Base-by-base conservation (phyloP, 345 rosid genomes). In the Noccaea bulbosa region DNA sequence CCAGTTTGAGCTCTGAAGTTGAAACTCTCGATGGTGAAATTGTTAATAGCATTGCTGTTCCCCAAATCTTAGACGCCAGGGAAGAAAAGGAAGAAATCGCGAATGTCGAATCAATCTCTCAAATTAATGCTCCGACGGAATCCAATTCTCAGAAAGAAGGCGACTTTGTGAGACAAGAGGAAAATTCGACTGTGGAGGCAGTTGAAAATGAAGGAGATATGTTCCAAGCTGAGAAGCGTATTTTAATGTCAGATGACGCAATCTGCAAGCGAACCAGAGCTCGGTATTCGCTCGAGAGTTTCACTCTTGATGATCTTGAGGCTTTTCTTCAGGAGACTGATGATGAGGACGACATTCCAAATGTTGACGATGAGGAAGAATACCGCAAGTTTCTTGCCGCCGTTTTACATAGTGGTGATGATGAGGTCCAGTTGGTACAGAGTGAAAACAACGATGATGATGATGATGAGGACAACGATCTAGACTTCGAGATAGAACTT, bases 301-400 rank as follows among this genome's bases (percentile, higher is more conserved):
- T 88, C 76, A 89, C 92, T 4, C 96, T 94, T 11, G 96, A 94
- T 81, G 99, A 94, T 71, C 93, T 94, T 9, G 99, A 94, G 88
- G 86, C 89, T 35, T 91, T 91, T 78, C 90, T 94, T 65, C 92
- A 94, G 67, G 96, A 91, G 83, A 86, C 96, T 14, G 99, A 94
- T 82, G 93, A 94, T 30, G 98, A 89, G 44, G 95, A 91, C 43
- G 93, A 87, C 53, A 78, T 86, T 76, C 95, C 81, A 20, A 91
- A 94, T 73, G 88, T 88, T 48, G 91, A 91, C 11, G 99, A 94
- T 68, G 89, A 94, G 75, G 89, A 84, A 58, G 98, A 91, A 79
- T 89, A 91, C 49, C 86, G 81, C 77, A 91, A 94, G 79, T 91
- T 94, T 79, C 95, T 94, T 32, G 87, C 96, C 2, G 96, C 96